Percentiles rank a stretch among this genome's conserved stretches.
Evolutionary conservation across 2,329 filamentous ascomycete species (phyloP).

Genomic region (Colletotrichum paranaense): DNA sequence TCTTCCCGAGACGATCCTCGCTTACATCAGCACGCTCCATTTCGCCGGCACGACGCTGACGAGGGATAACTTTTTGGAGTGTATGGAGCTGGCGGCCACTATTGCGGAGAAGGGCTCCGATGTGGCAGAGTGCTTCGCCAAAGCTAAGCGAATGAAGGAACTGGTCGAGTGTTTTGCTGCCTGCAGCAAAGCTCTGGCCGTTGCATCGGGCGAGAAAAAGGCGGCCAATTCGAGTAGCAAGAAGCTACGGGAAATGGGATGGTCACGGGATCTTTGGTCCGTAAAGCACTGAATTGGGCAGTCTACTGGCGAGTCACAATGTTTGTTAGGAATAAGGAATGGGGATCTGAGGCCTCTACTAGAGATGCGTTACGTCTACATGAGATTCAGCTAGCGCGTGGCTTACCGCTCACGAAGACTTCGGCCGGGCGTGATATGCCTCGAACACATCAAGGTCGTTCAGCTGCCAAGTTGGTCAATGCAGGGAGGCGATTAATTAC

Average conservation of each 20-base stretch:
- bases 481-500: not conserved
- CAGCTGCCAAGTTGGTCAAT: not conserved
- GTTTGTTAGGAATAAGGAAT: not conserved
- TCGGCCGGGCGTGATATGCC: slow-evolving; percentile 1
- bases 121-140: slow-evolving; percentile 72
- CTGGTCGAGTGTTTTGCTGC: slow-evolving; percentile 81
- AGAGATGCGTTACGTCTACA: slow-evolving; percentile 2
- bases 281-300: slow-evolving; percentile 54
- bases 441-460: not conserved
- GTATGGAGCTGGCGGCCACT: slow-evolving; percentile 84
- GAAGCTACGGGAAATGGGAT: slow-evolving; percentile 71
- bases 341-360: not conserved
- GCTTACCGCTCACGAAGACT: slow-evolving; percentile 2
- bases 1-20: slow-evolving; percentile 86
- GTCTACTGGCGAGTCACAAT: not conserved
- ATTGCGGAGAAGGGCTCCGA: slow-evolving; percentile 79
- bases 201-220: slow-evolving; percentile 66
- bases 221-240: slow-evolving; percentile 62
- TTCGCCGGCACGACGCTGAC: slow-evolving; percentile 80
- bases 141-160: slow-evolving; percentile 77
- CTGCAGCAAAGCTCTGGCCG: slow-evolving; percentile 77
- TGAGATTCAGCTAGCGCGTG: not conserved
- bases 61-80: slow-evolving; percentile 81
- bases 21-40: slow-evolving; percentile 84
- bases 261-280: slow-evolving; percentile 72